Conservation (phyloP, 2,329 filamentous ascomycete genomes). For the Pyrenochaeta sp. region DNA sequence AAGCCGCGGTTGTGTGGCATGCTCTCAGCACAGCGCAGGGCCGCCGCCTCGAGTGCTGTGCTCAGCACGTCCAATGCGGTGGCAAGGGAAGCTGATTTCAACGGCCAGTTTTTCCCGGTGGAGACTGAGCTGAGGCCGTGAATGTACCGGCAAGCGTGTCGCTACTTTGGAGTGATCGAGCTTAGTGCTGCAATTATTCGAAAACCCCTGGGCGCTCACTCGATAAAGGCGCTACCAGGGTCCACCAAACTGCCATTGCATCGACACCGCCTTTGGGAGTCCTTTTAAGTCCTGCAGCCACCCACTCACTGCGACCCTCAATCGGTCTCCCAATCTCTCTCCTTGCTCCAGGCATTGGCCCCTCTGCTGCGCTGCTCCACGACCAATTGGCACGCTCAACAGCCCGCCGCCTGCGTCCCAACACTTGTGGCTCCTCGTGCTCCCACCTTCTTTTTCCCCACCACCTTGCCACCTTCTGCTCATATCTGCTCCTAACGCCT, state of each 20-base stretch:
- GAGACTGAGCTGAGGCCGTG: slow-evolving; percentile 12
- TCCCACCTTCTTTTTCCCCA: slow-evolving; percentile 13
- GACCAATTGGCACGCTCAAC: slow-evolving; percentile 19
- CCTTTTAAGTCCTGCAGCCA: slow-evolving; percentile 27
- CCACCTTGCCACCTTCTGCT: slow-evolving; percentile 8
- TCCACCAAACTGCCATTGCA: slow-evolving; percentile 25
- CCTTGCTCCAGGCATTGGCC: slow-evolving; percentile 5
- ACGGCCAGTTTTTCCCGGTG: slow-evolving; percentile 22
- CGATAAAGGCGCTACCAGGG: slow-evolving; percentile 24
- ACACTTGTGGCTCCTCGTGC: slow-evolving; percentile 24
- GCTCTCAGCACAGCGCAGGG: too few species aligned
- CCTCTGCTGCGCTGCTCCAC: slow-evolving; percentile 4
- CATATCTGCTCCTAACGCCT: slow-evolving; percentile 2
- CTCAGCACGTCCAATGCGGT: slow-evolving; percentile 29
- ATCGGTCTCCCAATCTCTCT: slow-evolving; percentile 6
- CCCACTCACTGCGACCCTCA: slow-evolving; percentile 15
- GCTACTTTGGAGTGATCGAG: too few species aligned
- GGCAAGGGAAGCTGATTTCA: slow-evolving; percentile 20
- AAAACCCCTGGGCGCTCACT: slow-evolving; percentile 21
- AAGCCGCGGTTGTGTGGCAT: slow-evolving; percentile 11
- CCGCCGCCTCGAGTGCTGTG: slow-evolving; percentile 18
- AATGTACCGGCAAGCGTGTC: too few species aligned
- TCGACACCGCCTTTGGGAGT: slow-evolving; percentile 31
- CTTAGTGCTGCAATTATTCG: slow-evolving; percentile 23
- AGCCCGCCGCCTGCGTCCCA: slow-evolving; percentile 29